Evolutionary conservation across 2,329 filamentous ascomycete genomes (phyloP), one percentile per base, ranked within the genome.

Genomic region (Penicillium sp.): DNA sequence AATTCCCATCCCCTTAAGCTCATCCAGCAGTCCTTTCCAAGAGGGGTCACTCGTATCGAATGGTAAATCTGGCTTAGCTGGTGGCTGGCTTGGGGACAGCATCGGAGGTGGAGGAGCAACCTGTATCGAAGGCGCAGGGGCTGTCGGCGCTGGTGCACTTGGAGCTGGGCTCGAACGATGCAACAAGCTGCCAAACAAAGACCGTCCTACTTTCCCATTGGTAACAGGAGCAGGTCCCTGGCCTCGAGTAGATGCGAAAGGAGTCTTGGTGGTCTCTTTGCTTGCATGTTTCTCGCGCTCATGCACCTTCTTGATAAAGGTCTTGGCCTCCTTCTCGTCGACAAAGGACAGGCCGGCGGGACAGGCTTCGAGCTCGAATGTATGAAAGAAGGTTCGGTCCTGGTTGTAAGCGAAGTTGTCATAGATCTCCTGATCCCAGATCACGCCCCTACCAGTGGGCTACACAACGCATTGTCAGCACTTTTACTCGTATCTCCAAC

Each of bases 391-490:
- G 59, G 91, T 93, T 61, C 94, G 88, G 74, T 99, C 94, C 72
- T 97, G 93, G 77, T 97, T 96, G 81, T 97, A 99, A 62, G 83
- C 82, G 82, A 96, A 97, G 50, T 87, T 87, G 67, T 99, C 93
- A 78, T 96, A 99, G 68, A 99, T 91, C 77, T 99, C 94, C 78
- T 97, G 93, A 70, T 96, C 93, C 91, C 91, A 97, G 69, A 97
- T 89, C 50, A 97, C 92, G 57, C 93, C 93, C 72, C 89, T 86
- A 71, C 86, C 88, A 50, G 88, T 81, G 57, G 91, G 83, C 88
- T 93, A 53, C 49, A 57, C 59, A 52, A 36, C 33, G 38, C 42
- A 36, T 49, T 43, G 63, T 60, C 31, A 63, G 57, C 44, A 53
- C 31, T 23, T 38, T 21, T 6, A 21, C 33, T 23, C 39, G 51